Base-by-base conservation (phyloP, 805 yeast genomes). In the Wickerhamiella qilinensis region DNA sequence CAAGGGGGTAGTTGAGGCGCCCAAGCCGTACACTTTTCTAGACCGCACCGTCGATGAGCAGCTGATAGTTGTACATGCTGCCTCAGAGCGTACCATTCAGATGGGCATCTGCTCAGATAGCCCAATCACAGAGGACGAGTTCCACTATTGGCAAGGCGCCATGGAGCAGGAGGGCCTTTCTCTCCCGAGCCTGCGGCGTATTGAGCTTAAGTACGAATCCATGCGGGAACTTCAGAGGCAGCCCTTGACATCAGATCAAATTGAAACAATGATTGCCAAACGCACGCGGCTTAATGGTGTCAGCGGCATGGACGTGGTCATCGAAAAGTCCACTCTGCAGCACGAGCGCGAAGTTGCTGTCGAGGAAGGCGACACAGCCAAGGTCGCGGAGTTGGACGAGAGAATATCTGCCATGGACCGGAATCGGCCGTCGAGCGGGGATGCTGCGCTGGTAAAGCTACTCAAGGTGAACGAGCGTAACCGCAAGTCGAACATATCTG, bases 391-490 rank as follows among this genome's bases (percentile, higher is more conserved):
- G 32, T 45, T 62, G 29, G 63, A 60, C 28, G 49, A 41, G 17
- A 47, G 54, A 43, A 48, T 64, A 19, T 51, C 46, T 6, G 45
- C 39, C 20, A 42, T 60, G 21, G 60, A 54, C 27, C 22, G 29
- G 29, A 31, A 38, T 17, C 19, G 34, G 33, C 17, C 34, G 24
- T 20, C 44, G 28, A 19, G 31, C 24, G 33, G 37, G 29, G 32
- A 33, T 21, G 42, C 33, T 25, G 20, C 25, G 16, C 67, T 83
- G 61, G 71, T 79, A 28, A 73, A 72, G 46, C 67, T 84, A 62
- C 71, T 79, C 32, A 73, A 71, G 47, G 81, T 85, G 37, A 84
- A 85, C 47, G 78, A 80, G 50, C 74, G 94, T 51, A 91, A 91
- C 58, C 71, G 94, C 56, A 79, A 73, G 49, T 68, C 78, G 46